Evolutionary conservation across 2,329 filamentous ascomycete genomes (phyloP), one percentile per base, ranked within the genome.

Genomic region (Fusarium sp.): DNA sequence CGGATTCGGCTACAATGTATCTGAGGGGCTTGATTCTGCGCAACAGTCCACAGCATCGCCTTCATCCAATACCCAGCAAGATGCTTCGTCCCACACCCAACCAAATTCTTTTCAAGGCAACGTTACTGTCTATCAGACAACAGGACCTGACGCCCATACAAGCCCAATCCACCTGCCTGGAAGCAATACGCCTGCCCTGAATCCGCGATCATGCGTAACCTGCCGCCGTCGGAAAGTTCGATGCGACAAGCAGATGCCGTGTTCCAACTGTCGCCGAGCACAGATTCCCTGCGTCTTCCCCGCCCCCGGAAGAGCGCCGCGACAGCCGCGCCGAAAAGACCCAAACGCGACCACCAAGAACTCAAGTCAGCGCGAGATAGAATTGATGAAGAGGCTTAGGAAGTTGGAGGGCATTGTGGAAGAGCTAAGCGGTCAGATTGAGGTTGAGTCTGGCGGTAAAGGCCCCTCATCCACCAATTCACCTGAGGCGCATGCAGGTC

Each of bases 161-260:
- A 73, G 77, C 51, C 82, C 82, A 63, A 82, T 83, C 61, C 62
- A 79, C 63, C 75, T 81, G 35, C 73, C 81, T n/a, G 81, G 81
- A 42, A 78, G 81, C 69, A 79, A 79, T 45, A 60, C 75, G 28
- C 81, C 82, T 12, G 81, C 81, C 42, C 66, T 87, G 52, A 87
- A 87, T 70, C 86, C 86, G 36, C 82, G 86, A 69, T 87, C 85
- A 70, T 87, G 86, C 74, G 85, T 87, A 24, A 87, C 85, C 44
- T 87, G 86, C 70, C 83, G 86, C 17, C 84, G 86, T 49, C 85
- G 91, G 70, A 92, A 93, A 81, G 93, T 95, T 62, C 92, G 92
- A 78, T 95, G 93, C 85, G 92, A 95, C 84, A 94, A 94, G 84
- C 87, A 89, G 77, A 90, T 93, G 85, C 91, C 92, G 22, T 95